phyloP scores from a whole-genome alignment of 306 rosid genomes.

The Senna siamea region DNA sequence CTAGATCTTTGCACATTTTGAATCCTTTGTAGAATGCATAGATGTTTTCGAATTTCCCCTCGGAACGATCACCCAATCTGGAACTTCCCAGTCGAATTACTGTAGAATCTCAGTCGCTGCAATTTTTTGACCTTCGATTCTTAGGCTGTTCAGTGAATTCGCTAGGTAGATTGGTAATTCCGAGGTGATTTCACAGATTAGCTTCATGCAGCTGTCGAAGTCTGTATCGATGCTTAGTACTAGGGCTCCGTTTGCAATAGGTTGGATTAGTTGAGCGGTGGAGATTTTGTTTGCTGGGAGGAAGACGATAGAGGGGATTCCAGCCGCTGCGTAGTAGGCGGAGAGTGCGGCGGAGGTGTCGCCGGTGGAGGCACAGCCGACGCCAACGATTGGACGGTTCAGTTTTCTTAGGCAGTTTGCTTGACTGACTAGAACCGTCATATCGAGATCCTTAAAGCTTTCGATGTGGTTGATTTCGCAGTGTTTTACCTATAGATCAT shows the following conservation, averaged over 20 bases:
- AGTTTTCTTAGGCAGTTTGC: conserved; percentile 68
- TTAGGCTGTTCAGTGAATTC: conserved; percentile 73
- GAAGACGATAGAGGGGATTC: conserved; percentile 85
- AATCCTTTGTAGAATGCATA: conserved; percentile 89
- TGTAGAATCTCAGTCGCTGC: conserved; percentile 86
- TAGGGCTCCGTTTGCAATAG: conserved; percentile 76
- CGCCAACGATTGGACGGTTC: conserved; percentile 70
- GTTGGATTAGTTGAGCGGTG: conserved; percentile 79
- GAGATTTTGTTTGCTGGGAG: conserved; percentile 84
- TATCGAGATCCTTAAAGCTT: conserved; percentile 79
- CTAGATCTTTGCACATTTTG: conserved; percentile 80
- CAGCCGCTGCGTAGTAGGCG: conserved; percentile 78
- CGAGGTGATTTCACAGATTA: conserved; percentile 71
- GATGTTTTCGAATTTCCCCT: conserved; percentile 83
- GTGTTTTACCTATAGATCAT: conserved; percentile 85
- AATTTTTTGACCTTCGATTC: conserved; percentile 83
- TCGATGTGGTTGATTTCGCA: conserved; percentile 85
- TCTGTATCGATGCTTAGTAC: conserved; percentile 78
- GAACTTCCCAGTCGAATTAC: conserved; percentile 88
- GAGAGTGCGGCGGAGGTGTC: conserved; percentile 85
- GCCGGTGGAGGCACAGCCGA: conserved; percentile 84
- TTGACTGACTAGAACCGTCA: conserved; percentile 85
- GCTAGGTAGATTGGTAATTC: conserved; percentile 84
- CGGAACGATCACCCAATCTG: conserved; percentile 87
- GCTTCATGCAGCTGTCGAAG: conserved; percentile 89